Percentiles rank a stretch among this genome's conserved stretches.
These are phyloP conservation scores for Bryoerythrophyllum caledonicum DNA, from an alignment of 225 moss, liverwort and hornwort species.

Conservation along the genomic window DNA sequence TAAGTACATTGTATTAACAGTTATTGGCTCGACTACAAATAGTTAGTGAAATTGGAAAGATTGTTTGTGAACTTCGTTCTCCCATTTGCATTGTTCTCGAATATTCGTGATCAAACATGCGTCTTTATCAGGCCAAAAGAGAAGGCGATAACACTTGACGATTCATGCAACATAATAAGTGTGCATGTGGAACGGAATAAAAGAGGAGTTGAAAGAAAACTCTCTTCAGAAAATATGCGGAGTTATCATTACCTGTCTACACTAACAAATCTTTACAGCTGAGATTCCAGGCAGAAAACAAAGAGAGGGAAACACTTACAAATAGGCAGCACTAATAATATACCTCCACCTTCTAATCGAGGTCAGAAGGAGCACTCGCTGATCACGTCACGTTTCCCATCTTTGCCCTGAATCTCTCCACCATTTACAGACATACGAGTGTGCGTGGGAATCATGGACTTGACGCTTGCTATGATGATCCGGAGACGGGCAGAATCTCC, in stretches of 20 bases:
- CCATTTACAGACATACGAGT: constrained; percentile 2
- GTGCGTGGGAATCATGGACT: neutral
- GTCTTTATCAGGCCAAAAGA: too few species aligned
- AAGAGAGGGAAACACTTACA: neutral
- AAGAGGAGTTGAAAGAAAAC: constrained; percentile 5
- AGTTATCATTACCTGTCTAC: neutral
- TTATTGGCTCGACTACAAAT: too few species aligned
- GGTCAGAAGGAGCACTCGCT: neutral
- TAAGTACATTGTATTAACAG: too few species aligned
- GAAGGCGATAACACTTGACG: neutral
- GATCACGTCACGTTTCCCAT: constrained; percentile 17
- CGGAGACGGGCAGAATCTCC: constrained; percentile 35
- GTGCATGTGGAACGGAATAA: constrained; percentile 10
- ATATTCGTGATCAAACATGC: too few species aligned
- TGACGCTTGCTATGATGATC: constrained; percentile 23
- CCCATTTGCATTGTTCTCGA: too few species aligned
- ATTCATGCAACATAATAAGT: neutral
- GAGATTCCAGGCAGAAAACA: neutral
- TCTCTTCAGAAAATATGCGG: constrained; percentile 5
- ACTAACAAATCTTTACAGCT: constrained; percentile 25
- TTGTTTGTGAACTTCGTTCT: too few species aligned
- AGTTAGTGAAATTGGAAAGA: too few species aligned
- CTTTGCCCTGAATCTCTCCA: constrained; percentile 22
- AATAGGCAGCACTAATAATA: neutral
- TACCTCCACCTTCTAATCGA: constrained; percentile 2